Evolutionary conservation across 2,329 filamentous ascomycete genomes (phyloP), one percentile per base, ranked within the genome.

Genomic region (Rhynchosporium agropyri): DNA sequence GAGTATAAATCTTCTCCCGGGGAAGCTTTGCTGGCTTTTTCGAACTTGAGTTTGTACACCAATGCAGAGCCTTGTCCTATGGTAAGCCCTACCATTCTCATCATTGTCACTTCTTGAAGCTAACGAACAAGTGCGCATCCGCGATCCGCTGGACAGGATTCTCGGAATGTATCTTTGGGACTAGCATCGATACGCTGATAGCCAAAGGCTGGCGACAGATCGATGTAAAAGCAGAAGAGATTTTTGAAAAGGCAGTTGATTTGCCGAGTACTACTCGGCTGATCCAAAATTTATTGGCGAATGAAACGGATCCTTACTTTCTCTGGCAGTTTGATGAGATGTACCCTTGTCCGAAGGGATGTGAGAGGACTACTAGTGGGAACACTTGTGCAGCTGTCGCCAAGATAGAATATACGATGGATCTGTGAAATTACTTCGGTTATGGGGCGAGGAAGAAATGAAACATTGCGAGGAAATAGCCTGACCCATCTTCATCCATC

Each of bases 51-150:
- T 4, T 71, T 85, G 3, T 85, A 85, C 71, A 85, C 83, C 28
- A 85, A 83, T 69, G 83, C 79, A 1, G 83, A 85, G 71, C 80
- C 79, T 62, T 85, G 83, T 70, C 80, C 82, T 6, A 86, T 85
- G 79, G 67, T 69, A 65, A 53, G 57, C 29, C 28, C 10, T 28
- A 28, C 28, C 20, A 48, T 26, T n/a, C n/a, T 13, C 15, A 40
- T 31, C 7, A 38, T 43, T 20, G n/a, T 13, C 13, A 15, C 13
- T 9, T 15, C n/a, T 26, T 13, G 3, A 26, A 36, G 31, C 45
- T 49, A 58, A 46, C n/a, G 8, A 10, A 46, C 8, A 12, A 70
- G 80, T 86, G 83, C 67, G 81, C 83, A 1, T 79, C 81, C 6
- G 83, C 82, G 0, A 83, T 85, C 65, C 78, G 81, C 1, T 85